Percentiles rank a stretch among this genome's conserved stretches.
Conservation (phyloP, 2,329 filamentous ascomycete genomes). For the Hypoxylon sp. region DNA sequence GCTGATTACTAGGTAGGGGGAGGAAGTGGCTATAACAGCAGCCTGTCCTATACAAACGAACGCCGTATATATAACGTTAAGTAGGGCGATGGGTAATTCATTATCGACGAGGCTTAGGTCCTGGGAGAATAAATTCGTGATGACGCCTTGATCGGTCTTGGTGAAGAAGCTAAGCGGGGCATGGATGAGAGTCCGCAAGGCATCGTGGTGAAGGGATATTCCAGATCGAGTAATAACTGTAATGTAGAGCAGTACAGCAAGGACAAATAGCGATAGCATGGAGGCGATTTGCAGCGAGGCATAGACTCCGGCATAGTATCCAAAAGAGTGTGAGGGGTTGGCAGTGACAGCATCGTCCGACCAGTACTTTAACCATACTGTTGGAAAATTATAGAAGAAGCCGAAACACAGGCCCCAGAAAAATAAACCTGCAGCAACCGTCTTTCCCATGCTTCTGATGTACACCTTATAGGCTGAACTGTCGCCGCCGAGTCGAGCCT, state of each 20-base stretch:
- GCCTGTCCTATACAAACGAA: constrained; percentile 56
- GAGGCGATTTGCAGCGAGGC: constrained; percentile 38
- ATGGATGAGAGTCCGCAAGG: constrained; percentile 55
- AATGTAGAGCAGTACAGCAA: constrained; percentile 36
- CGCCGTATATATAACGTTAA: constrained; percentile 34
- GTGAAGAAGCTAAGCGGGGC: constrained; percentile 55
- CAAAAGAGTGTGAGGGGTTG: constrained; percentile 40
- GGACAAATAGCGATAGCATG: constrained; percentile 37
- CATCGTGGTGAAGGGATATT: constrained; percentile 41
- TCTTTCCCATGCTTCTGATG: constrained; percentile 44
- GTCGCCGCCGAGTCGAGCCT: constrained; percentile 42
- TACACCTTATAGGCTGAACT: constrained; percentile 46
- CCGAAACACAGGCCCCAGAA: constrained; percentile 34
- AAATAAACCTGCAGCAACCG: constrained; percentile 26
- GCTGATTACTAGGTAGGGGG: constrained; percentile 57
- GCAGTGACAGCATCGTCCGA: constrained; percentile 32
- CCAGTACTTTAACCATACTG: constrained; percentile 48
- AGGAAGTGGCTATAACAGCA: constrained; percentile 57
- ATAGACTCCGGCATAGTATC: constrained; percentile 48
- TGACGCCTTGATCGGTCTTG: constrained; percentile 53
- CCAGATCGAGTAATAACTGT: constrained; percentile 38
- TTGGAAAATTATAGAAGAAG: constrained; percentile 45
- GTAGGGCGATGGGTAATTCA: constrained; percentile 51
- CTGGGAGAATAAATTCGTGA: constrained; percentile 57
- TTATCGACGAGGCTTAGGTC: constrained; percentile 57